Conservation (phyloP, 371 early-diverging fungal genomes). For the Fennellomyces sp. region DNA sequence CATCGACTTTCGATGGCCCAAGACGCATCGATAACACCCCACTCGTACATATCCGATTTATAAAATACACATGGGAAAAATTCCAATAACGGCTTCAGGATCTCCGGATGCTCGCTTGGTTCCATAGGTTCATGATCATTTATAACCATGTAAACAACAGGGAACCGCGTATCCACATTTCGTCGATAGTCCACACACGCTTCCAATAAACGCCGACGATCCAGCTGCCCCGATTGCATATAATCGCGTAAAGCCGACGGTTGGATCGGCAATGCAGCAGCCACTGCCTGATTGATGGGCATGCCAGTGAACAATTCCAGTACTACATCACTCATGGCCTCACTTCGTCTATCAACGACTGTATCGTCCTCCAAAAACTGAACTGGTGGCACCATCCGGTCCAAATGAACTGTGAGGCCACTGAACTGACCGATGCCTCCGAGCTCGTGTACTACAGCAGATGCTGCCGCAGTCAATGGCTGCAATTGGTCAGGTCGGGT, state of each 20-base stretch:
- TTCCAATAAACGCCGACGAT: slow-evolving; percentile 13
- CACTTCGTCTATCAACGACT: neutral
- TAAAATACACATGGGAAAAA: slow-evolving; percentile 35
- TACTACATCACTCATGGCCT: slow-evolving; percentile 14
- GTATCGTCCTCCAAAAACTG: neutral
- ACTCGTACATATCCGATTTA: slow-evolving; percentile 20
- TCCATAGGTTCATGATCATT: slow-evolving; percentile 1
- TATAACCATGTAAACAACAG: slow-evolving; percentile 24
- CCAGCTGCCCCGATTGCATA: neutral
- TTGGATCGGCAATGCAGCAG: slow-evolving; percentile 25
- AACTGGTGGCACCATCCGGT: neutral
- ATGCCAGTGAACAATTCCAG: slow-evolving; percentile 31
- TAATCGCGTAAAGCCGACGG: slow-evolving; percentile 16
- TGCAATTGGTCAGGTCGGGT: slow-evolving; percentile 8
- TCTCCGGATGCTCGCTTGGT: neutral
- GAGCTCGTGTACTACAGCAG: slow-evolving; percentile 5
- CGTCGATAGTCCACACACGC: slow-evolving; percentile 29
- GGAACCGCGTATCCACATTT: slow-evolving; percentile 18
- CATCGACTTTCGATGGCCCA: slow-evolving; percentile 13
- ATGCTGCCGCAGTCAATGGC: slow-evolving; percentile 3
- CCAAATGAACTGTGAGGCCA: slow-evolving; percentile 5
- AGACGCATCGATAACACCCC: slow-evolving; percentile 9
- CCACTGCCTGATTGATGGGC: slow-evolving; percentile 34
- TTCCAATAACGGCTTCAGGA: slow-evolving; percentile 3
- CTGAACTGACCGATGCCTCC: slow-evolving; percentile 10